Conservation (phyloP, 306 rosid genomes). For the Rubus parviflorus region DNA sequence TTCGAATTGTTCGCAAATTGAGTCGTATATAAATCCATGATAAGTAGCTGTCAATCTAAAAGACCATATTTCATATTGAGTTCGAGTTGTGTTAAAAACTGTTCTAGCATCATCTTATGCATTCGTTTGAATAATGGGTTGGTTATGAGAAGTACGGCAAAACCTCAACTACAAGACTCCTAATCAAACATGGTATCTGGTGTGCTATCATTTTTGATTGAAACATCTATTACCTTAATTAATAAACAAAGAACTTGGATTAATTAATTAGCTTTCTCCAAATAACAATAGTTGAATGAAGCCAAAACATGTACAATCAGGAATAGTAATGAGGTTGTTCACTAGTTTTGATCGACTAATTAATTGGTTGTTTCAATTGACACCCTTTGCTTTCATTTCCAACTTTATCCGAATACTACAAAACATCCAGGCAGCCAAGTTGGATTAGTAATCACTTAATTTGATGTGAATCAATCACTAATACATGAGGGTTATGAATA, state of each 20-base stretch:
- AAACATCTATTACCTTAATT: background rate
- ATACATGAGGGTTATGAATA: background rate
- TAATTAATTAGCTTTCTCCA: background rate
- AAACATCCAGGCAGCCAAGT: background rate
- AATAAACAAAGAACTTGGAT: background rate
- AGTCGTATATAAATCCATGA: too few species aligned
- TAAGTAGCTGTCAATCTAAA: too few species aligned
- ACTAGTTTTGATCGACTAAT: background rate
- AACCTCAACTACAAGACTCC: background rate
- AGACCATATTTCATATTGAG: too few species aligned
- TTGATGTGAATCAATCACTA: background rate
- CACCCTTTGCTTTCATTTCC: background rate
- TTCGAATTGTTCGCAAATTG: too few species aligned
- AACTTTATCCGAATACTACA: background rate
- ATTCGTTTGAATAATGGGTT: too few species aligned
- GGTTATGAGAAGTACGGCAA: too few species aligned
- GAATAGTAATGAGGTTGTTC: background rate
- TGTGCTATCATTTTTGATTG: background rate
- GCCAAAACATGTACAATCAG: slow-evolving; percentile 7
- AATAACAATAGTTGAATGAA: background rate
- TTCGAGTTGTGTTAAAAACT: too few species aligned
- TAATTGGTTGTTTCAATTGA: too few species aligned
- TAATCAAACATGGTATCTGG: background rate
- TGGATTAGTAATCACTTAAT: background rate
- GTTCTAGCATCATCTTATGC: too few species aligned